Conservation (phyloP, 169 alveolate species). For the Theileria annulata region DNA sequence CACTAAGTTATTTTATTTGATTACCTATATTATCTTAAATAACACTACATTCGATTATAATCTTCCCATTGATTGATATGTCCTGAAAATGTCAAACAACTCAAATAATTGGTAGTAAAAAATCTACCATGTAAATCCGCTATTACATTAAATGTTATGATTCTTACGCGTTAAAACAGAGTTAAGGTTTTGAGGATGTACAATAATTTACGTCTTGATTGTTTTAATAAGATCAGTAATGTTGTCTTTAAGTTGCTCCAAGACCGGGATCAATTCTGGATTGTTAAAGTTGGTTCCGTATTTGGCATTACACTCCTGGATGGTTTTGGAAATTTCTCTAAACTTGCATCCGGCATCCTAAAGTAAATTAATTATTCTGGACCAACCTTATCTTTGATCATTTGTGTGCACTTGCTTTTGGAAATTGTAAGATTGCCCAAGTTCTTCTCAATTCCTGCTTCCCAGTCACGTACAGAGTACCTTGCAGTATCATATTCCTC, state of each 20-base stretch:
- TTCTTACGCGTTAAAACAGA: not conserved
- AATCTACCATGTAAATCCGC: not conserved
- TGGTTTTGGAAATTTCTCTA: conserved; percentile 24
- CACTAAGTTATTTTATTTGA: conserved; percentile 17
- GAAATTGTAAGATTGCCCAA: not conserved
- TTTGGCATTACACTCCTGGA: conserved; percentile 12
- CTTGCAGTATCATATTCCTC: conserved; percentile 20
- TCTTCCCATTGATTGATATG: not conserved
- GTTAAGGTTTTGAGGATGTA: not conserved
- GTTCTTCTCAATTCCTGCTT: not conserved
- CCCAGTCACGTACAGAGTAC: conserved; percentile 49
- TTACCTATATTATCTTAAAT: not conserved
- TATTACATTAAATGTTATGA: conserved; percentile 12
- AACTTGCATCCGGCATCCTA: conserved; percentile 38
- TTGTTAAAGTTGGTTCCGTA: conserved; percentile 28
- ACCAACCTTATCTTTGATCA: conserved; percentile 5
- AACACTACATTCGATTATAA: not conserved
- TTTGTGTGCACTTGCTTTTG: not conserved
- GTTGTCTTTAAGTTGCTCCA: conserved; percentile 11
- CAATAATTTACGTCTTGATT: conserved; percentile 3
- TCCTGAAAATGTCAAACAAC: not conserved
- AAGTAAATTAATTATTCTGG: not conserved
- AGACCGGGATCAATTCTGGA: conserved; percentile 22
- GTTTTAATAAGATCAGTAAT: conserved; percentile 6
- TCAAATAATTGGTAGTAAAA: conserved; percentile 15